A percentile compares a stretch with the other conserved stretches of the same genome.
Evolutionary conservation across 345 rosid genomes (phyloP).

Genomic region (Eucalyptus regnans): DNA sequence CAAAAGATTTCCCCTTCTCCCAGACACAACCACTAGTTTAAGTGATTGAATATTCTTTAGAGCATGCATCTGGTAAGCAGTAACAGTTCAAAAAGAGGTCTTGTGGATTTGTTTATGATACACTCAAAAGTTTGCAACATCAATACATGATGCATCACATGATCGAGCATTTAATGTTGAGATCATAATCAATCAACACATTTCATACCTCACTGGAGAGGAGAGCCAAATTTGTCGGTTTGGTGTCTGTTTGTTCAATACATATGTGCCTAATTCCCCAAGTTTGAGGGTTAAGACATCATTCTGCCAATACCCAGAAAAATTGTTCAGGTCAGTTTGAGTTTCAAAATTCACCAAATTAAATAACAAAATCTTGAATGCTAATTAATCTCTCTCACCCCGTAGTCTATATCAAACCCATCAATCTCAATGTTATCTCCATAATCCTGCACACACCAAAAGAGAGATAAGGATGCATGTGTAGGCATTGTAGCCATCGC

Average conservation of each 20-base stretch:
- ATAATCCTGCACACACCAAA: conserved; percentile 45
- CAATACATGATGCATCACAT: background rate
- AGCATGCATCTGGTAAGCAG: background rate
- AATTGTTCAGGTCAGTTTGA: background rate
- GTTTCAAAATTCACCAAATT: background rate
- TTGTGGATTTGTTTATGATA: background rate
- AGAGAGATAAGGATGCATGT: background rate
- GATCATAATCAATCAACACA: background rate
- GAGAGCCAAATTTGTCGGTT: conserved; percentile 92
- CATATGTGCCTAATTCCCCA: conserved; percentile 78
- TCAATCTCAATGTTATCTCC: conserved; percentile 68
- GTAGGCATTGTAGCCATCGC: background rate
- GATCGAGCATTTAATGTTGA: background rate
- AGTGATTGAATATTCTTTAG: background rate
- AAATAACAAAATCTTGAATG: background rate
- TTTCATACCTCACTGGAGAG: conserved; percentile 71
- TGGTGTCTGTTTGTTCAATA: conserved; percentile 84
- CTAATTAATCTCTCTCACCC: conserved; percentile 34
- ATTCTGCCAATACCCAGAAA: conserved; percentile 30
- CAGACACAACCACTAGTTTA: background rate
- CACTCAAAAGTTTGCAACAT: background rate
- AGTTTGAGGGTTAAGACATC: conserved; percentile 84
- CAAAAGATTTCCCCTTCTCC: background rate
- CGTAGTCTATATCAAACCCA: conserved; percentile 88
- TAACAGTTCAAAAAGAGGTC: background rate